Base-by-base conservation (phyloP, 495 filamentous ascomycete species). In the Hypoxylon rickii region DNA sequence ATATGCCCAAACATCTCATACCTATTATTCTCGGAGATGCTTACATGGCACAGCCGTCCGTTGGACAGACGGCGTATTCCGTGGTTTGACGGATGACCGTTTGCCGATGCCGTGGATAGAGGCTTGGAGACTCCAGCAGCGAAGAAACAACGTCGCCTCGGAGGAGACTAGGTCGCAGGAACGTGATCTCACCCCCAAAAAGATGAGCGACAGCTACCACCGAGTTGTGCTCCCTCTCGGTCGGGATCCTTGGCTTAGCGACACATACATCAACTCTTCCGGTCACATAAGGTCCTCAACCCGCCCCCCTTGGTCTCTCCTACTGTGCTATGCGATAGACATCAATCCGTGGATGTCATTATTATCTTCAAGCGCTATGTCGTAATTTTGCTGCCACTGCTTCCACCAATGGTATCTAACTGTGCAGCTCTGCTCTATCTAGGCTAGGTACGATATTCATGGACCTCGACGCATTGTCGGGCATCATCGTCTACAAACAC, bases 401-500 rank as follows among this genome's bases (percentile, higher is more conserved):
- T n/a, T n/a, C n/a, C n/a, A n/a, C n/a, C n/a, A n/a, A n/a, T n/a
- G n/a, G n/a, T 39, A 6, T 55, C 61, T 54, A 24, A 55, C 44
- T 29, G 18, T 10, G 43, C 45, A 19, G 34, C 10, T 17, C 19
- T 38, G n/a, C 19, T 56, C 36, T 51, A 62, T 56, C 36, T 51
- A 62, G 58, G 53, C 13, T 63, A 17, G 52, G 59, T n/a, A 53
- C 52, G 2, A 21, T 58, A 40, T 47, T 57, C n/a, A 57, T 63
- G 52, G 59, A 63, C 17, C 48, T 95, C 6, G 90, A 93, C 72
- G 90, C 90, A 1, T 65, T 93, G 7, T 86, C 89, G 1, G 90
- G 90, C 13, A 78, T 93, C 12, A 80, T 95, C 47, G 88, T 88
- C 17, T 90, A 92, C 65, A 88, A 89, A 41, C 90, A 93, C 64